These are phyloP conservation scores for Pseudogymnoascus sp. DNA, from an alignment of 2,329 filamentous ascomycete genomes.

Conservation along the genomic window DNA sequence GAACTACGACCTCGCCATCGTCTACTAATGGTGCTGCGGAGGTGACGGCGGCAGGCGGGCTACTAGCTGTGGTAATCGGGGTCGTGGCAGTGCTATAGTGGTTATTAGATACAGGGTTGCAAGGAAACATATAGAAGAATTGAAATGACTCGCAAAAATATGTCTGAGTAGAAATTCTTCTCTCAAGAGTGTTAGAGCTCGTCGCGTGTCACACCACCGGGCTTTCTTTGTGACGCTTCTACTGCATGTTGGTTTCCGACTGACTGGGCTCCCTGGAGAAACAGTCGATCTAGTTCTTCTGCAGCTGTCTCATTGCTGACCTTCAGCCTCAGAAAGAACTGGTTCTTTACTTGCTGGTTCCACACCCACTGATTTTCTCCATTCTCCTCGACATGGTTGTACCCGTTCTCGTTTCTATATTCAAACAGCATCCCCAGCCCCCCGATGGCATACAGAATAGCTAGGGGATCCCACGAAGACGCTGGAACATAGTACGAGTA, in stretches of 20 bases:
- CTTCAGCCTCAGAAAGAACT: constrained; percentile 35
- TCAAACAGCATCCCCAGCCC: too few relatives aligned
- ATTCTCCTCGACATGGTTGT: too few relatives aligned
- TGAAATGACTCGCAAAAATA: too few relatives aligned
- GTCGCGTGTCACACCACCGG: background rate
- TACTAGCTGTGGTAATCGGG: background rate
- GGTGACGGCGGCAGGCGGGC: background rate
- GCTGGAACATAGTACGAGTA: constrained; percentile 31
- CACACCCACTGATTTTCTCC: constrained; percentile 27
- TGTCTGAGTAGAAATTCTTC: too few relatives aligned
- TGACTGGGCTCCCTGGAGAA: constrained; percentile 22
- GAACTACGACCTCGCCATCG: background rate
- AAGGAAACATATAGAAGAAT: too few relatives aligned
- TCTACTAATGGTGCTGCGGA: background rate
- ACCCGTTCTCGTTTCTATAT: too few relatives aligned
- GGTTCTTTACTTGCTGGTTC: constrained; percentile 30
- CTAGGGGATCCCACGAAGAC: constrained; percentile 36
- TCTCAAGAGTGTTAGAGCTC: background rate
- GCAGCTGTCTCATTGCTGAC: constrained; percentile 27
- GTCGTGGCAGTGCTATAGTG: background rate
- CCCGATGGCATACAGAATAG: constrained; percentile 29
- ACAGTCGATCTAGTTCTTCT: constrained; percentile 26
- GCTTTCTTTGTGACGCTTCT: background rate
- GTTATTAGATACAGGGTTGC: too few relatives aligned
- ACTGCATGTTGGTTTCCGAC: background rate